Base-by-base conservation (phyloP, 805 yeast genomes). In the Hyphopichia homilentoma region DNA sequence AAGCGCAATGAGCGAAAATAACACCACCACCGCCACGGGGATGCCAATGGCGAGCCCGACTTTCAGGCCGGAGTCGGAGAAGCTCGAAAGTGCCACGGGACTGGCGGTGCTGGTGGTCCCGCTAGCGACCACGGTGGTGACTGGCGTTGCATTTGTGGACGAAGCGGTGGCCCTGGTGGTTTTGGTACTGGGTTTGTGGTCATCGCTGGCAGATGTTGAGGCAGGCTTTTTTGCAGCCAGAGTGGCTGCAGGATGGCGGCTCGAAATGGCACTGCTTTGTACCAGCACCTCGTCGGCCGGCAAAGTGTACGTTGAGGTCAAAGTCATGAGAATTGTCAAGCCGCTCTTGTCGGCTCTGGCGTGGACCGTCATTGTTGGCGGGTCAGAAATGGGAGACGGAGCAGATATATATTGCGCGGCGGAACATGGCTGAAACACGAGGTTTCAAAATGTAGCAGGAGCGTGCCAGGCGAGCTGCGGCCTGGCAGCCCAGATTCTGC, bases 21-120 rank as follows among this genome's bases (percentile, higher is more conserved):
- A 17, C 8, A 41, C 39, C 21, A 61, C 38, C n/a, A 52, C 39
- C 12, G 58, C 61, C 30, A 56, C 39, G 18, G 59, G 61, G 30
- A 54, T 46, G 8, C 65, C 65, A 38, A 54, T 55, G 32, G 52
- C 61, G 56, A 45, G 37, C 4, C 65, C 66, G 15, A 60, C 40
- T 11, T 47, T 47, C 18, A 43, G 23, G 4, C 51, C 43, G 7
- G 22, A 18, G 16, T 29, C 26, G 8, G 37, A 29, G 12, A 36
- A 18, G n/a, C 14, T 30, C 12, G 16, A 11, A 12, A 8, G 8
- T 9, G 8, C 14, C 18, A 27, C 4, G 5, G 30, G 20, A 17
- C 12, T 24, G 17, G 29, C 4, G 7, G 33, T 11, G n/a, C 12
- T 22, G 12, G 20, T 16, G n/a, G 24, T n/a, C 11, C 26, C 21